phyloP scores from a whole-genome alignment of 805 yeast genomes.

The Lipomyces orientalis region DNA sequence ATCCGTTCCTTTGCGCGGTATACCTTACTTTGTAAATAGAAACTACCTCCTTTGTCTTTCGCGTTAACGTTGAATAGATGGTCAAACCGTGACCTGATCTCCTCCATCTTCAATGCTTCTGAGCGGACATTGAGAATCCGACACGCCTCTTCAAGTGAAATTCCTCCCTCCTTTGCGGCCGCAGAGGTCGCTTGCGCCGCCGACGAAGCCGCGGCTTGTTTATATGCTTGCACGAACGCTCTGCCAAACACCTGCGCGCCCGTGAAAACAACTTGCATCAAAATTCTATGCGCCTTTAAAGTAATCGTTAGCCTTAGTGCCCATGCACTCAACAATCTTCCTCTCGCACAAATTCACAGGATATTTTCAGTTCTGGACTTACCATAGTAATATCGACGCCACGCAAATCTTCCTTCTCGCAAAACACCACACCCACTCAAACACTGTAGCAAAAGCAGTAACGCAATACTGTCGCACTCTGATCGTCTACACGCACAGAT shows the following conservation, averaged over 20 bases:
- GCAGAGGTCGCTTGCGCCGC: slow-evolving; percentile 68
- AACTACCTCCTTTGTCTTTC: slow-evolving; percentile 94
- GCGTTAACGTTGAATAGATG: slow-evolving; percentile 87
- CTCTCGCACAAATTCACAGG: not conserved
- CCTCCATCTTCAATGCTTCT: slow-evolving; percentile 55
- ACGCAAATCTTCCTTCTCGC: not conserved
- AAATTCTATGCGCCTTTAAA: slow-evolving; percentile 81
- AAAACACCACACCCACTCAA: not conserved
- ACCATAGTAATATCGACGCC: not conserved
- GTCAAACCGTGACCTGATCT: slow-evolving; percentile 70
- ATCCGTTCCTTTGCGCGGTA: slow-evolving; percentile 93
- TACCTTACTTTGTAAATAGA: slow-evolving; percentile 90
- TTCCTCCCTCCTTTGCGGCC: slow-evolving; percentile 64
- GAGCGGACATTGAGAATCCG: slow-evolving; percentile 84
- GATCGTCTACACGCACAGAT: not conserved
- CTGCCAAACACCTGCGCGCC: slow-evolving; percentile 96
- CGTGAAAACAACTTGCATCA: slow-evolving; percentile 87
- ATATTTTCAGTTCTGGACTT: not conserved
- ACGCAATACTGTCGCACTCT: not conserved
- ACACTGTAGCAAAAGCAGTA: not conserved
- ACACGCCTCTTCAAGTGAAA: slow-evolving; percentile 86
- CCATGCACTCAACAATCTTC: not conserved
- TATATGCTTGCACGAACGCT: slow-evolving; percentile 96
- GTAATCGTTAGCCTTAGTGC: slow-evolving; percentile 1
- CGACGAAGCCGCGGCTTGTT: slow-evolving; percentile 94